Conservation (phyloP, 1,139 yeast species). For the Spencermartinsiella ligniputridi region DNA sequence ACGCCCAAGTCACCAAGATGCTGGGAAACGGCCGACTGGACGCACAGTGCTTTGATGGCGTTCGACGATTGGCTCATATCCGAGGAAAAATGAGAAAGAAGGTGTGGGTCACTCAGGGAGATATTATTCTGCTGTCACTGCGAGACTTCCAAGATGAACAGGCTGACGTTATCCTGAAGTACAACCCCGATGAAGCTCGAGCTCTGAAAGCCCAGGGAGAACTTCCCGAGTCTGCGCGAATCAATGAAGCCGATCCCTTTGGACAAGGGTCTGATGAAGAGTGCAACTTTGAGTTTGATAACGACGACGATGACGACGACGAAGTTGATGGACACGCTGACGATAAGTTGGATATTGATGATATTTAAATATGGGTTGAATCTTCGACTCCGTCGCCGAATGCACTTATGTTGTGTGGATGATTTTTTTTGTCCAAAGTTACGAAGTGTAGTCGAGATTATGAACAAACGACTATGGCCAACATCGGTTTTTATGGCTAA, state of each 20-base stretch:
- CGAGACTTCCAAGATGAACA: slow-evolving; percentile 99
- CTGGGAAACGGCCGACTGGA: slow-evolving; percentile 97
- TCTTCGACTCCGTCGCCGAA: too few relatives aligned
- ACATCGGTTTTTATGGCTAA: too few relatives aligned
- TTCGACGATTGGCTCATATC: slow-evolving; percentile 91
- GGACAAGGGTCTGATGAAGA: slow-evolving; percentile 97
- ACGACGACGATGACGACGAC: slow-evolving; percentile 75
- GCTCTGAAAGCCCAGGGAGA: slow-evolving; percentile 94
- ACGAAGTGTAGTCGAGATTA: too few relatives aligned
- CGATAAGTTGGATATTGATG: slow-evolving; percentile 78
- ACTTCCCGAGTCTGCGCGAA: slow-evolving; percentile 90
- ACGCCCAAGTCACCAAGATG: slow-evolving; percentile 98
- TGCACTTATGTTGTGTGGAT: too few relatives aligned
- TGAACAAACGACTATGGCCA: too few relatives aligned
- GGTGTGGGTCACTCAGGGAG: slow-evolving; percentile 99
- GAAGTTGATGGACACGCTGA: slow-evolving; percentile 63
- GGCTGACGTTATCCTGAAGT: slow-evolving; percentile 97
- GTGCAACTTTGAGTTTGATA: slow-evolving; percentile 97
- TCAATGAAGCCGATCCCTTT: slow-evolving; percentile 95
- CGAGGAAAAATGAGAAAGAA: slow-evolving; percentile 99
- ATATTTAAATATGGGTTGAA: too few relatives aligned
- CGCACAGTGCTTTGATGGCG: slow-evolving; percentile 91
- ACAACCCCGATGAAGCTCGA: slow-evolving; percentile 97
- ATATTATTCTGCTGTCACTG: slow-evolving; percentile 87
- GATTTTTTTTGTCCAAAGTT: too few relatives aligned